These are phyloP conservation scores for Sphagnum contortum DNA, from an alignment of 225 moss, liverwort and hornwort species.

Conservation along the genomic window DNA sequence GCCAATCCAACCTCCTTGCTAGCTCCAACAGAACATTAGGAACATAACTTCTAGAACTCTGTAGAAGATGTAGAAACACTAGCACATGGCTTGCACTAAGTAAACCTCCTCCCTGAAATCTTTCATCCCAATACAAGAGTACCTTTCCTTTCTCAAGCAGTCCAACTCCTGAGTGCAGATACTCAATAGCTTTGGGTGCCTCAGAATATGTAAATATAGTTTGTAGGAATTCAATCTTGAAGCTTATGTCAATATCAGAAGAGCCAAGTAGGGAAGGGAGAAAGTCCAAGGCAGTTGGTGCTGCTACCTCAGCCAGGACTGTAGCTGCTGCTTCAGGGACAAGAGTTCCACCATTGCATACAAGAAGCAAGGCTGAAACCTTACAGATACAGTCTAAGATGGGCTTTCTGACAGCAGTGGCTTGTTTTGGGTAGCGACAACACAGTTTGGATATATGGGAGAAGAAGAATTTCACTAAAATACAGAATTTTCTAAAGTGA, in stretches of 20 bases:
- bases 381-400: constrained; percentile 44
- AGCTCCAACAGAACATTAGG: constrained; percentile 37
- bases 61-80: constrained; percentile 58
- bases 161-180: constrained; percentile 27
- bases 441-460: constrained; percentile 40
- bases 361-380: constrained; percentile 41
- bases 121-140: constrained; percentile 39
- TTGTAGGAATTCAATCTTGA: constrained; percentile 49
- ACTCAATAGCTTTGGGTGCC: constrained; percentile 29
- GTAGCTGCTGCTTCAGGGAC: constrained; percentile 40
- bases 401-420: constrained; percentile 25
- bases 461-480: constrained; percentile 64
- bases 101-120: constrained; percentile 35
- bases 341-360: constrained; percentile 23
- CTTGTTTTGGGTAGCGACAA: constrained; percentile 48
- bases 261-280: constrained; percentile 41
- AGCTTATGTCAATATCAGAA: constrained; percentile 18
- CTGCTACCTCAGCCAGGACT: constrained; percentile 51
- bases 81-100: constrained; percentile 42
- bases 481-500: constrained; percentile 46
- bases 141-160: constrained; percentile 36
- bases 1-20: constrained; percentile 51
- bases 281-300: constrained; percentile 45
- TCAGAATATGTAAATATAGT: constrained; percentile 32
- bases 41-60: constrained; percentile 32